Evolutionary conservation across 2,329 filamentous ascomycete genomes (phyloP).

Genomic region (Pleurostoma richardsiae): DNA sequence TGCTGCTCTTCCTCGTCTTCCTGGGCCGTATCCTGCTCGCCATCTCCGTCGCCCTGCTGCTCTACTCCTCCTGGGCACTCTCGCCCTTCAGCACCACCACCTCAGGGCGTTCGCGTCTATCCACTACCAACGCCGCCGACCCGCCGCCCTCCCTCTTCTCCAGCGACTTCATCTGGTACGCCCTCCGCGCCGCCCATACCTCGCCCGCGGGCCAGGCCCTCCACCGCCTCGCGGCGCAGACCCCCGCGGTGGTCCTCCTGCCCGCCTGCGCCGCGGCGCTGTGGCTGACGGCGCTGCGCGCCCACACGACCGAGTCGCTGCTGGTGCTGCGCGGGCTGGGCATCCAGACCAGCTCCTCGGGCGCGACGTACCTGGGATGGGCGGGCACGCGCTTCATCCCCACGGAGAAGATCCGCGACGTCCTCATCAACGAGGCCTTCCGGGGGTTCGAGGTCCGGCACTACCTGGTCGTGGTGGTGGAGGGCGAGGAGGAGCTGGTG

Average conservation of each 20-base stretch:
- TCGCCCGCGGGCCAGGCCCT: constrained; percentile 26
- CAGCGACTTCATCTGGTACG: constrained; percentile 17
- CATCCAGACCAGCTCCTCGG: constrained; percentile 77
- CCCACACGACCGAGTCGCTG: constrained; percentile 70
- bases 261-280: constrained; percentile 29
- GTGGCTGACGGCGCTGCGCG: constrained; percentile 38
- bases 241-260: constrained; percentile 34
- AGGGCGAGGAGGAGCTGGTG: constrained; percentile 80
- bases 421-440: constrained; percentile 94
- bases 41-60: constrained; percentile 36
- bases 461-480: constrained; percentile 84
- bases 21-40: constrained; percentile 35
- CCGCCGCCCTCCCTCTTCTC: constrained; percentile 7
- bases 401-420: constrained; percentile 85
- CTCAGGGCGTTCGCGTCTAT: constrained; percentile 2
- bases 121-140: constrained; percentile 3
- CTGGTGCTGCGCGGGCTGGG: constrained; percentile 85
- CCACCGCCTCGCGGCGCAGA: constrained; percentile 20
- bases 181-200: constrained; percentile 16
- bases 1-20: constrained; percentile 37
- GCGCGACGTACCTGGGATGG: constrained; percentile 56
- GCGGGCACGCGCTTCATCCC: constrained; percentile 64
- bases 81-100: constrained; percentile 17
- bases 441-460: constrained; percentile 85
- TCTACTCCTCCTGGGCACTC: constrained; percentile 42